Base-by-base conservation (phyloP, 2,329 filamentous ascomycete genomes). In the Leptographium wingfieldii region DNA sequence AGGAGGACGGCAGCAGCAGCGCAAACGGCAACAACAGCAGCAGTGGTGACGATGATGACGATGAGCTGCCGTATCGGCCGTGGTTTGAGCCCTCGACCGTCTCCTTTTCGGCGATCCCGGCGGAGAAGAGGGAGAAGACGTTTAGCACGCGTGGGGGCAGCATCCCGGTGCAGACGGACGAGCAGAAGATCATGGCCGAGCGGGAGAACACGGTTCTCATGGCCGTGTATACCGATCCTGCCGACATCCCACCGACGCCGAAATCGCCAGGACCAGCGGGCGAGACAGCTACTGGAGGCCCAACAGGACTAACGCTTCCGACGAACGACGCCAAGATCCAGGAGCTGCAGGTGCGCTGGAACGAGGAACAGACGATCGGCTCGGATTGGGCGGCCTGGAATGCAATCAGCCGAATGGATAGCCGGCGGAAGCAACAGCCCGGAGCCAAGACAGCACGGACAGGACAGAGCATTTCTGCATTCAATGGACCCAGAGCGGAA, bases 201-300 rank as follows among this genome's bases (percentile, higher is more conserved):
- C 79, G 82, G 31, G 83, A 85, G 66, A 77, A 77, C 55, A 75
- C 74, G 12, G 82, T 84, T 65, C 74, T 86, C 40, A 83, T 86
- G 78, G 80, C 74, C n/a, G 73, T 83, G 53, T 85, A 85, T 65
- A 76, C 77, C 1, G 76, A 78, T 55, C 66, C 72, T 1, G 72
- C 75, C 3, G 80, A 84, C 62, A 82, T 84, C 55, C 81, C 81
- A 1, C 72, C 76, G 2, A 79, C 79, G 3, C 80, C 81, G 14
- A 80, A 79, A 66, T 83, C 80, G 14, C 81, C 81, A 0, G 69
- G 69, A 1, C 70, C 67, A 19, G 11, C 54, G 16, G 31, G 5
- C 9, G 35, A 46, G 33, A 10, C 25, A 3, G 60, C 48, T 7
- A n/a, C 33, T 5, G 29, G 12, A 3, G 48, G 48, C 1, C 35